A percentile compares a stretch with the other conserved stretches of the same genome.
Evolutionary conservation across 768 basidiomycete genomes (phyloP).

Genomic region (Kwoniella shandongensis): DNA sequence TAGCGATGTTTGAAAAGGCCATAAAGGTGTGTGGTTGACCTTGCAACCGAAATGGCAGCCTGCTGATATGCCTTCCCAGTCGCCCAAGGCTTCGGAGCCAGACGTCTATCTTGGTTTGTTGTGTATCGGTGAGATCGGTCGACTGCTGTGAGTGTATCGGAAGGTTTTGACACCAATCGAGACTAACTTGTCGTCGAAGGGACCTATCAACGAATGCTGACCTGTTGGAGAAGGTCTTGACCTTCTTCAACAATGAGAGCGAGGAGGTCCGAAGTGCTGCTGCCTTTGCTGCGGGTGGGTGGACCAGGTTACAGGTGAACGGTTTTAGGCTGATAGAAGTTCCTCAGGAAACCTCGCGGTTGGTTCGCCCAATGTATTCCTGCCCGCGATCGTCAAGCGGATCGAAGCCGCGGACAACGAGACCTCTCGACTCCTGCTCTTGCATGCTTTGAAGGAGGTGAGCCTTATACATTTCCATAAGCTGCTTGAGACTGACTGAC

Average conservation of each 20-base stretch:
- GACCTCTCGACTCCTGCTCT: conserved; percentile 71
- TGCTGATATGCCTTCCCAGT: conserved; percentile 10
- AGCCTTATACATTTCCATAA: conserved; percentile 20
- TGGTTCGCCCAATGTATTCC: conserved; percentile 81
- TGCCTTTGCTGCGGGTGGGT: conserved; percentile 84
- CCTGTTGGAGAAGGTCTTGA: conserved; percentile 72
- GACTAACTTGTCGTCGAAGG: background rate
- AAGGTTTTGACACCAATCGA: background rate
- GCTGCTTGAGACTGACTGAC: too few species aligned
- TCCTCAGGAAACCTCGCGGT: conserved; percentile 85
- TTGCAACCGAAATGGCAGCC: too few species aligned
- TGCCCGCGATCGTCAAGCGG: conserved; percentile 78
- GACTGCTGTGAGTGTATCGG: conserved; percentile 67
- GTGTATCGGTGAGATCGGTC: conserved; percentile 88
- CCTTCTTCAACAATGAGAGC: conserved; percentile 71
- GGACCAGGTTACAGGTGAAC: background rate
- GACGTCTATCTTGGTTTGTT: conserved; percentile 78
- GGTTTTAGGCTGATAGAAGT: background rate
- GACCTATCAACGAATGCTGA: conserved; percentile 71
- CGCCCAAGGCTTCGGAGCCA: conserved; percentile 60
- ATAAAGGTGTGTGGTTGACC: conserved; percentile 73
- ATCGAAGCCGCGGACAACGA: conserved; percentile 57
- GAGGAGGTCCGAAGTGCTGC: conserved; percentile 88
- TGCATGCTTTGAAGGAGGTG: conserved; percentile 93
- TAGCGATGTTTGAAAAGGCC: conserved; percentile 78